Evolutionary conservation across 768 basidiomycete species (phyloP).

Genomic region (Lyophyllum shimeji): DNA sequence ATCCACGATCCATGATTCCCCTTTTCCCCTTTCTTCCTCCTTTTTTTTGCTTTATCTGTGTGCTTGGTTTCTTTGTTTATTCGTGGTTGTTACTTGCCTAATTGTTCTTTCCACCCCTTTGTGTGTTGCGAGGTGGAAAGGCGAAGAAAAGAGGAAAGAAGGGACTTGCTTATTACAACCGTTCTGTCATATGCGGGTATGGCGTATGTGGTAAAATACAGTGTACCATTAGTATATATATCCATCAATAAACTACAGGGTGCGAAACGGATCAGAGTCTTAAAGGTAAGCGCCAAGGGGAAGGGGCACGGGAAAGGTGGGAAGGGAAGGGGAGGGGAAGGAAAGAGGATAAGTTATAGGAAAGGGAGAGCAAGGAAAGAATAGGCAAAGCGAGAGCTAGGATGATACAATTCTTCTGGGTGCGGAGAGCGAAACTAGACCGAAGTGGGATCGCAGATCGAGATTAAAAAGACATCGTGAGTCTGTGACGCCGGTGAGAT

Average conservation of each 20-base stretch:
- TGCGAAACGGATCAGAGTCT: conserved; percentile 5
- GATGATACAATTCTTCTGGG: neutral
- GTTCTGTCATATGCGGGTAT: conserved; percentile 1
- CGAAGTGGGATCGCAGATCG: too few species aligned
- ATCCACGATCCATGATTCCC: neutral
- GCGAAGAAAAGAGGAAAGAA: too few species aligned
- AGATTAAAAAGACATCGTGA: too few species aligned
- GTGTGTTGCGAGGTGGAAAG: conserved; percentile 8
- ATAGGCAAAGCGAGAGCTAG: neutral
- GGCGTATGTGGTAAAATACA: conserved; percentile 22
- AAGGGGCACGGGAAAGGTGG: neutral
- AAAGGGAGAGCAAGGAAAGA: neutral
- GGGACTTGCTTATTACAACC: conserved; percentile 6
- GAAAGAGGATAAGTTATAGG: conserved; percentile 5
- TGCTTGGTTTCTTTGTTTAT: neutral
- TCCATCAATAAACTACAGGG: conserved; percentile 20
- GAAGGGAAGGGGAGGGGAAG: neutral
- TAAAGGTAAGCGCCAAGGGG: too few species aligned
- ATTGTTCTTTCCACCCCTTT: conserved; percentile 2
- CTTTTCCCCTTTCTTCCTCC: neutral
- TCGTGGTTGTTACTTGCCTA: conserved; percentile 1
- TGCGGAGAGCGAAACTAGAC: too few species aligned
- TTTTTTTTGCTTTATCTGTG: neutral
- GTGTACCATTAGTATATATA: conserved; percentile 28
- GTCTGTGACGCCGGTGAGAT: too few species aligned